Evolutionary conservation across 495 filamentous ascomycete species (phyloP), one percentile per base, ranked within the genome.

Genomic region (Trichoderma asperelloides): DNA sequence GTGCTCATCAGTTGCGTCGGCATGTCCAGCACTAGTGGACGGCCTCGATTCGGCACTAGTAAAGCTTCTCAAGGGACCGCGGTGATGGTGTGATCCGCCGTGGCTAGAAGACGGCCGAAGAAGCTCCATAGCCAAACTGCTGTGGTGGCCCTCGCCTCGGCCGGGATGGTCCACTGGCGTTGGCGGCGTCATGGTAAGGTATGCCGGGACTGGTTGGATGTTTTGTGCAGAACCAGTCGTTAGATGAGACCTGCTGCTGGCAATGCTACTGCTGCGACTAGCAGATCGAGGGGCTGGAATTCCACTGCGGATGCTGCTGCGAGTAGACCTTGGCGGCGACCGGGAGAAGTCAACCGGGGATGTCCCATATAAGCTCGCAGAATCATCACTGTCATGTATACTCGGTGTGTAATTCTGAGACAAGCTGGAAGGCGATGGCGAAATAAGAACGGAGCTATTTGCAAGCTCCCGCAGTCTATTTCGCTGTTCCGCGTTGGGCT

Each of bases 381-480:
- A 82, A 74, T 83, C 81, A 70, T 83, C 81, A 62, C 79, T 79
- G 69, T 79, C 79, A 45, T 83, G 78, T 51, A 76, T 74, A 25
- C 74, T 76, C 43, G 77, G 74, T 9, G 28, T 16, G 47, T 65
- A 40, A 47, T 71, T 69, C 51, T 74, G 73, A 62, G 72, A 72
- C 13, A 74, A 37, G 30, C 43, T 66, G 1, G 73, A 21, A 0
- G 67, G 25, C 40, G 79, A 76, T 28, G 79, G 78, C 30, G 81
- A 77, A 0, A 86, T 75, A 0, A 86, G 72, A 12, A 81, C 79
- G 49, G 80, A 88, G 70, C 82, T 87, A 9, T 81, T 84, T 47
- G 90, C 91, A 63, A 95, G 82, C 73, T 97, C 93, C 23, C 92
- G 85, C 60, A 93, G 83, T 62, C 90, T 87, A 72, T 84, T 90